Evolutionary conservation across 805 yeast genomes (phyloP), one percentile per base, ranked within the genome.

Genomic region (Ogataea sp.): DNA sequence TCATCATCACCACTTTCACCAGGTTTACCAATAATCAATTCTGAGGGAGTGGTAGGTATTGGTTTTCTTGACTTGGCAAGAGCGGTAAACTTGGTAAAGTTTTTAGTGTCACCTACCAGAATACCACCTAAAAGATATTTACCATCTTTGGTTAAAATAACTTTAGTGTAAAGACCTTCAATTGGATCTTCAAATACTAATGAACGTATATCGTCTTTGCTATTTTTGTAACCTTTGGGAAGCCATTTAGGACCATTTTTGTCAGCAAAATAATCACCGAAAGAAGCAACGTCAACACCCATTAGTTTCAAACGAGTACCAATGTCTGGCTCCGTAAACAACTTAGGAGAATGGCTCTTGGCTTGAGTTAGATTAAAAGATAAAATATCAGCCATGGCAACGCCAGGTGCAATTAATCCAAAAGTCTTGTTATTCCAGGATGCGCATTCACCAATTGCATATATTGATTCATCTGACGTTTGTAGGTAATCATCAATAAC

Each of bases 281-380:
- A 62, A 6, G 64, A 56, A 20, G 65, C 67, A 17, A 61, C 67
- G 37, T 61, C 62, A 20, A 61, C 65, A 13, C 65, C 65, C 64
- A 61, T 59, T 14, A 59, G 49, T 40, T 61, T 61, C 32, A 61
- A 49, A 18, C 65, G 50, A 5, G 67, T 61, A 21, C 64, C 62
- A 15, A 59, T 40, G 39, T 57, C 62, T 4, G 67, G 65, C 38
- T 60, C 61, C 2, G 52, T 34, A 40, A 62, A 62, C 41, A 45
- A 41, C 18, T 50, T 54, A 8, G 43, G 44, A 6, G 55, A 39
- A 40, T 60, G 67, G 15, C 50, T 47, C 32, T 56, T 52, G 3
- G 61, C 64, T 42, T 62, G 67, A 5, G 64, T 60, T 34, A 60
- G 39, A 37, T 62, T 62, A 46, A 60, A 61, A 2, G 61, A 48